phyloP scores from a whole-genome alignment of 2,329 filamentous ascomycete species.

The Anthostomella pinea region DNA sequence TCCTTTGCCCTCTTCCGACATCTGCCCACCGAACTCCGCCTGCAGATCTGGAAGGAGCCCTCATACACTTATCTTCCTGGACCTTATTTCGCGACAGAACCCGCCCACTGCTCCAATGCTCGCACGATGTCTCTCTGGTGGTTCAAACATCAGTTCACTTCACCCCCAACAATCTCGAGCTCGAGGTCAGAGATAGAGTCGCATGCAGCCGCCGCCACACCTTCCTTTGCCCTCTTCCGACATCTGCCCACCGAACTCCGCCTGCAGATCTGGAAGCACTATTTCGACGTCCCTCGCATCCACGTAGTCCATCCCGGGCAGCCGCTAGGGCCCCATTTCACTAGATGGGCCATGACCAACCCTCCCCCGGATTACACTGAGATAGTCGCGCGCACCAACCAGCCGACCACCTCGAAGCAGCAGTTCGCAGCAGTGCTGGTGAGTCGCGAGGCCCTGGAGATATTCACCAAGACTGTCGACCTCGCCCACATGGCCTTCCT shows the following conservation, averaged over 20 bases:
- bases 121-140: too few species aligned
- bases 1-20: too few species aligned
- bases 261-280: constrained; percentile 15
- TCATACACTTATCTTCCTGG: too few species aligned
- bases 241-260: constrained; percentile 14
- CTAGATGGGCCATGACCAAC: background rate
- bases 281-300: constrained; percentile 15
- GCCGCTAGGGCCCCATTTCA: background rate
- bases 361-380: constrained; percentile 10
- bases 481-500: constrained; percentile 13
- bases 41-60: too few species aligned
- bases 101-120: too few species aligned
- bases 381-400: constrained; percentile 12
- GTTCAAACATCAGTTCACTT: too few species aligned
- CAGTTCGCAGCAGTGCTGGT: constrained; percentile 12
- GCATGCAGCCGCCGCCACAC: too few species aligned
- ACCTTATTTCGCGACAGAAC: too few species aligned
- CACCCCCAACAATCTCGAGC: too few species aligned
- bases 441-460: constrained; percentile 9
- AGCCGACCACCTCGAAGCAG: constrained; percentile 1
- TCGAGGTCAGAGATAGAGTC: too few species aligned
- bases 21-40: too few species aligned
- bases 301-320: constrained; percentile 12
- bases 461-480: constrained; percentile 12
- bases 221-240: constrained; percentile 11